Evolutionary conservation across 2,329 filamentous ascomycete genomes (phyloP).

Genomic region (Neofusicoccum sp.): DNA sequence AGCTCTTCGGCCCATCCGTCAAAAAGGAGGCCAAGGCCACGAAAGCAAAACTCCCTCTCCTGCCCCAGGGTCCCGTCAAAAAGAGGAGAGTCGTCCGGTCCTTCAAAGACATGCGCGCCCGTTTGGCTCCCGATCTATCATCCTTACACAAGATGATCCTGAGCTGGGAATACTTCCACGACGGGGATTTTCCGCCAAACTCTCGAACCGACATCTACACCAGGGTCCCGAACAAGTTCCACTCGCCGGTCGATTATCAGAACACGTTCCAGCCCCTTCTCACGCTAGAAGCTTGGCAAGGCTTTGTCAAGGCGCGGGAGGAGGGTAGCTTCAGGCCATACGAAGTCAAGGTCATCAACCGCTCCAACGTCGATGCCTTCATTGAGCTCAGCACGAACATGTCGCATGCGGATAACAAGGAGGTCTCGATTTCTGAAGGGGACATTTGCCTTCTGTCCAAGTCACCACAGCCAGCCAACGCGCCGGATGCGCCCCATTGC

Average conservation of each 20-base stretch:
- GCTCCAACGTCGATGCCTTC: slow-evolving; percentile 88
- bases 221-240: slow-evolving; percentile 74
- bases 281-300: slow-evolving; percentile 92
- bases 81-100: slow-evolving; percentile 79
- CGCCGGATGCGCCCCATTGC: slow-evolving; percentile 70
- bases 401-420: slow-evolving; percentile 66
- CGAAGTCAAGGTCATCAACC: slow-evolving; percentile 81
- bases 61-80: slow-evolving; percentile 71
- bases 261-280: slow-evolving; percentile 86
- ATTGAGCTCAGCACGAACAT: slow-evolving; percentile 87
- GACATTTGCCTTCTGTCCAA: slow-evolving; percentile 87
- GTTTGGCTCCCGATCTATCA: slow-evolving; percentile 85
- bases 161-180: slow-evolving; percentile 91
- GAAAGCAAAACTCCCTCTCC: slow-evolving; percentile 44
- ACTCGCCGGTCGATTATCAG: slow-evolving; percentile 75
- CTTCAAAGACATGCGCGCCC: slow-evolving; percentile 89
- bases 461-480: slow-evolving; percentile 65
- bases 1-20: slow-evolving; percentile 62
- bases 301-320: slow-evolving; percentile 85
- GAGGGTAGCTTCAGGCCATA: slow-evolving; percentile 79
- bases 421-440: slow-evolving; percentile 73
- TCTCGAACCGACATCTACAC: slow-evolving; percentile 68
- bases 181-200: slow-evolving; percentile 78
- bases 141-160: slow-evolving; percentile 81
- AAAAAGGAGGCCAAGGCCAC: slow-evolving; percentile 43